A percentile compares a stretch with the other conserved stretches of the same genome.
phyloP scores from a whole-genome alignment of 2,329 filamentous ascomycete genomes.

The Alternaria burnsii region DNA sequence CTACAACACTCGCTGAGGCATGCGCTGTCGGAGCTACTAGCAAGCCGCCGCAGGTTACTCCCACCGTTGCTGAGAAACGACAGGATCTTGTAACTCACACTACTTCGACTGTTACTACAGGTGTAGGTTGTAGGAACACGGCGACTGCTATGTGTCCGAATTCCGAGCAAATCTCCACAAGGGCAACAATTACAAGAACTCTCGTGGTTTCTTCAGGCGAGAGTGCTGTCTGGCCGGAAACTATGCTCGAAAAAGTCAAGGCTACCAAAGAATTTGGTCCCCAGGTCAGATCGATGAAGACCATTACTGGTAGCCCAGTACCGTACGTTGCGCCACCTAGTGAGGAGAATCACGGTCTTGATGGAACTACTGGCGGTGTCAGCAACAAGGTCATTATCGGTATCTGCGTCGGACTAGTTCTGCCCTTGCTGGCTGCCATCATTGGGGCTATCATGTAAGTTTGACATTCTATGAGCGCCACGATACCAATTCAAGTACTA shows the following conservation, averaged over 20 bases:
- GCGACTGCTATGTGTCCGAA: slow-evolving; percentile 61
- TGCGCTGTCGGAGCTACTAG: slow-evolving; percentile 49
- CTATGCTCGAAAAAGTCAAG: slow-evolving; percentile 43
- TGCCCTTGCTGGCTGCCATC: slow-evolving; percentile 50
- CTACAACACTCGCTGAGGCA: slow-evolving; percentile 58
- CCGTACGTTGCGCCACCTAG: slow-evolving; percentile 1
- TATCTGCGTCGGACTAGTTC: slow-evolving; percentile 58
- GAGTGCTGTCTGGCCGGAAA: slow-evolving; percentile 53
- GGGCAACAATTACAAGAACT: too few species aligned
- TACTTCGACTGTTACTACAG: slow-evolving; percentile 55
- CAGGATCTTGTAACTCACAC: slow-evolving; percentile 38
- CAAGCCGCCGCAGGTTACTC: slow-evolving; percentile 10
- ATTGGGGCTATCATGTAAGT: slow-evolving; percentile 21
- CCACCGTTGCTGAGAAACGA: slow-evolving; percentile 16
- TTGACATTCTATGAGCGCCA: neutral
- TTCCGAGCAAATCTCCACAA: slow-evolving; percentile 57
- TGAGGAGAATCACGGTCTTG: slow-evolving; percentile 8
- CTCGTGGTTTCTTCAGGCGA: slow-evolving; percentile 37
- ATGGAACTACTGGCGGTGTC: slow-evolving; percentile 46
- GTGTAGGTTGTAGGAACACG: slow-evolving; percentile 55
- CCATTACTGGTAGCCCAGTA: slow-evolving; percentile 56
- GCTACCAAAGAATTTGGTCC: slow-evolving; percentile 55
- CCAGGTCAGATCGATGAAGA: slow-evolving; percentile 47
- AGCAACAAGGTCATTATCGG: slow-evolving; percentile 60
- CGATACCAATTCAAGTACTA: neutral